phyloP scores from a whole-genome alignment of 805 yeast genomes.

The Ogataea populi-albae region DNA sequence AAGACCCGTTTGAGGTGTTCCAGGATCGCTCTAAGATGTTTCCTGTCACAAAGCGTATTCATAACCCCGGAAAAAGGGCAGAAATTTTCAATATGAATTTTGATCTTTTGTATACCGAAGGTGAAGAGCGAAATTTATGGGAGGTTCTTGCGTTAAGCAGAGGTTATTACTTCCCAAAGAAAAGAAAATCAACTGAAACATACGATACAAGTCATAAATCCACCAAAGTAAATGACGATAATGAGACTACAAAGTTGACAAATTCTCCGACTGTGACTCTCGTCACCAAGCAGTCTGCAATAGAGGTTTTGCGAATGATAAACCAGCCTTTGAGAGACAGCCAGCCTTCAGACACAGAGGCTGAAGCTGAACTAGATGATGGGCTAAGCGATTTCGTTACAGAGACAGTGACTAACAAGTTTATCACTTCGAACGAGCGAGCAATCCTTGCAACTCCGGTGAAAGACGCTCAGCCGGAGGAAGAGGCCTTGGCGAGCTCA shows the following conservation, averaged over 20 bases:
- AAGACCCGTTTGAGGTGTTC: conserved; percentile 34
- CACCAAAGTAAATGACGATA: conserved; percentile 13
- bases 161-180: conserved; percentile 21
- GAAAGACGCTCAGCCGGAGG: conserved; percentile 6
- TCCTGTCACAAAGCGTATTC: conserved; percentile 49
- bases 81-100: conserved; percentile 62
- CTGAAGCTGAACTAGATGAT: conserved; percentile 13
- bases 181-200: conserved; percentile 11
- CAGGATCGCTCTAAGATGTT: conserved; percentile 34
- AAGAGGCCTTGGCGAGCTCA: conserved; percentile 37
- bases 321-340: conserved; percentile 46
- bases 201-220: not conserved
- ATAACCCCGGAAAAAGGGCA: conserved; percentile 54
- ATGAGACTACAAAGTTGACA: conserved; percentile 29
- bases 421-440: not conserved
- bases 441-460: conserved; percentile 3
- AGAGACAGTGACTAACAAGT: conserved; percentile 39
- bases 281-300: conserved; percentile 69
- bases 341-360: conserved; percentile 16
- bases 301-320: conserved; percentile 74
- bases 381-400: conserved; percentile 42
- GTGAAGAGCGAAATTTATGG: conserved; percentile 39
- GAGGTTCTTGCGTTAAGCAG: conserved; percentile 61
- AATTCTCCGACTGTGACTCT: conserved; percentile 78
- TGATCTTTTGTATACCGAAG: conserved; percentile 48